A percentile compares a stretch with the other conserved stretches of the same genome.
These are phyloP conservation scores for Gloeopeniophorella convolvens DNA, from an alignment of 768 basidiomycete genomes.

Conservation along the genomic window DNA sequence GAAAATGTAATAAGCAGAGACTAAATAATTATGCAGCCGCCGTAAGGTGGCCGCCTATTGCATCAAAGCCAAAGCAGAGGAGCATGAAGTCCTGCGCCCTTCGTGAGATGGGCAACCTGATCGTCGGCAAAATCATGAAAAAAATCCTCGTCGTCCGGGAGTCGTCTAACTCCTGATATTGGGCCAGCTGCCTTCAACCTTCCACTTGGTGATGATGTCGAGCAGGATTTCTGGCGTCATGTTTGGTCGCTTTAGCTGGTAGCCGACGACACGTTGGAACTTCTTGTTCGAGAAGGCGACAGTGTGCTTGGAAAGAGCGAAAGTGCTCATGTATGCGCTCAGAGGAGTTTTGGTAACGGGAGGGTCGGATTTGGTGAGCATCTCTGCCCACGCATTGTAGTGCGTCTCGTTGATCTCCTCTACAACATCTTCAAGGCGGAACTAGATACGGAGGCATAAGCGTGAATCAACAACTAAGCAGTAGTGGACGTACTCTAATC, in stretches of 20 bases:
- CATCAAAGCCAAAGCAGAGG: conserved; percentile 1
- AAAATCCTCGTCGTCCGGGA: conserved; percentile 1
- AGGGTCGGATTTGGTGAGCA: conserved; percentile 65
- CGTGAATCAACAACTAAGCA: background rate
- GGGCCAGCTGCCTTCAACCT: conserved; percentile 55
- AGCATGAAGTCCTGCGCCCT: conserved; percentile 4
- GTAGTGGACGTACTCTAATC: conserved; percentile 48
- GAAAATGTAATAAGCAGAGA: conserved; percentile 4
- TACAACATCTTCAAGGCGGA: conserved; percentile 60
- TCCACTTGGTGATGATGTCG: conserved; percentile 78
- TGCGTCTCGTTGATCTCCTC: conserved; percentile 86
- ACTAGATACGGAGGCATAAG: conserved; percentile 31
- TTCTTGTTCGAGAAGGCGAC: conserved; percentile 66
- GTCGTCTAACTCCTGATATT: conserved; percentile 21
- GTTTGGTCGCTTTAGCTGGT: conserved; percentile 53
- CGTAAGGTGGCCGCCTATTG: background rate
- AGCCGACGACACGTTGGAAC: conserved; percentile 67
- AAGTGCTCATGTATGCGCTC: conserved; percentile 74
- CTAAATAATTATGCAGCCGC: background rate
- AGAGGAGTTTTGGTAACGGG: conserved; percentile 67
- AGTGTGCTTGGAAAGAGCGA: conserved; percentile 60
- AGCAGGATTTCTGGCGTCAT: conserved; percentile 55
- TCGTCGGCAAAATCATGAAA: conserved; percentile 15
- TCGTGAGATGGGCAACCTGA: background rate
- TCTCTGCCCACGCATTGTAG: conserved; percentile 75